Conservation (phyloP, 148 eudicot genomes). For the Rhododendron kiyosumense region DNA sequence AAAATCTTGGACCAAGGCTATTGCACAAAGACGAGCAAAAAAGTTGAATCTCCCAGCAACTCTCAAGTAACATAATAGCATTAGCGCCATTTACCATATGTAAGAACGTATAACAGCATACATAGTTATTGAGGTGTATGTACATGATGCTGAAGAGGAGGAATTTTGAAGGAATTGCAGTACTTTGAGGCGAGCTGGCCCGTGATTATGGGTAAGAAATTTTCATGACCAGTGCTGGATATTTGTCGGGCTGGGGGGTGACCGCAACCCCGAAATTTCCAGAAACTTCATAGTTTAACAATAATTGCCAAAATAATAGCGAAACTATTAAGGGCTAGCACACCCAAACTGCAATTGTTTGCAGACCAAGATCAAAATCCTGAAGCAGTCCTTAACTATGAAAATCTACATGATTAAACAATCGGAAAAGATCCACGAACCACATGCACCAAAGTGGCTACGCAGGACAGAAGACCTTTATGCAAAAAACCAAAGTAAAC, state of each 20-base stretch:
- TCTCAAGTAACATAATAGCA: not conserved
- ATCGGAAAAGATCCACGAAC: not conserved
- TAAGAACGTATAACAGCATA: not conserved
- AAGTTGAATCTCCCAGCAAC: not conserved
- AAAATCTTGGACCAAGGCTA: not conserved
- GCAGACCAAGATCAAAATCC: not conserved
- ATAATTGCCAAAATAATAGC: not conserved
- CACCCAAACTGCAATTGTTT: not conserved
- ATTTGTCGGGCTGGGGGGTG: not conserved
- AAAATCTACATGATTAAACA: not conserved
- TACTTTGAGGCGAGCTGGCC: not conserved
- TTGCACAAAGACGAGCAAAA: not conserved
- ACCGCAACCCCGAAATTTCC: not conserved
- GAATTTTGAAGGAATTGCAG: not conserved
- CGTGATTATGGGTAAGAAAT: not conserved
- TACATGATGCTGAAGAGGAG: not conserved
- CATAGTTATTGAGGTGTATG: not conserved
- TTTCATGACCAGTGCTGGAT: not conserved
- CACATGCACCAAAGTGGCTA: not conserved
- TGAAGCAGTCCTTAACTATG: not conserved
- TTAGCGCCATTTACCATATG: not conserved
- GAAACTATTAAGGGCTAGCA: not conserved
- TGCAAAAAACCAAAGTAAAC: not conserved
- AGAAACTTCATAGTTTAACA: not conserved
- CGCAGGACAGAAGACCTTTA: not conserved